Conservation (phyloP, 768 basidiomycete species). For the Boletus rex-veris region DNA sequence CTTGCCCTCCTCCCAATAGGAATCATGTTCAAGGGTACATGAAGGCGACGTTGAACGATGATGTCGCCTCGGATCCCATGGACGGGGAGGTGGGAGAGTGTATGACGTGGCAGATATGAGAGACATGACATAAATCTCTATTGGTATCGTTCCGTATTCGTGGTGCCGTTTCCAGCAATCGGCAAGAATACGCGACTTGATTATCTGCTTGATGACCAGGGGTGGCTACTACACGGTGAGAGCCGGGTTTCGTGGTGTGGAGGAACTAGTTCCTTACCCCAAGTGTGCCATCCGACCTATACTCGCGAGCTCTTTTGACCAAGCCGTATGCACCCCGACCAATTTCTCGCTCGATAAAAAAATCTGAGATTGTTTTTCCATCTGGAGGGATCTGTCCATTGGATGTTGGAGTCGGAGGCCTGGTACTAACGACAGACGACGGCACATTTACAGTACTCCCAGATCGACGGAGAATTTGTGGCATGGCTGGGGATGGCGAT, state of each 20-base stretch:
- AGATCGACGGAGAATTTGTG: slow-evolving; percentile 62
- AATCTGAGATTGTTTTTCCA: slow-evolving; percentile 78
- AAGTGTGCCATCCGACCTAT: slow-evolving; percentile 65
- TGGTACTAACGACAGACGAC: slow-evolving; percentile 55
- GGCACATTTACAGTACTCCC: slow-evolving; percentile 61
- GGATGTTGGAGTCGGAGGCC: slow-evolving; percentile 57
- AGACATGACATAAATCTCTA: slow-evolving; percentile 95
- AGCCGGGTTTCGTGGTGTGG: background rate
- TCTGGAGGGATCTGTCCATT: slow-evolving; percentile 37
- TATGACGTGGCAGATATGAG: slow-evolving; percentile 81
- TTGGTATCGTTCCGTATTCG: slow-evolving; percentile 91
- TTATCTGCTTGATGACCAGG: slow-evolving; percentile 95
- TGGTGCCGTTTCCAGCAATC: slow-evolving; percentile 99
- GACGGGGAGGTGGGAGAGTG: slow-evolving; percentile 69
- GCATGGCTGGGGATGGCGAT: slow-evolving; percentile 55
- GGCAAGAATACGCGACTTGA: slow-evolving; percentile 96
- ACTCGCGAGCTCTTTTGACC: slow-evolving; percentile 86
- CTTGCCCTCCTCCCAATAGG: slow-evolving; percentile 66
- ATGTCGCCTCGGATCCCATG: slow-evolving; percentile 76
- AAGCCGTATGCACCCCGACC: slow-evolving; percentile 95
- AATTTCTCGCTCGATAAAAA: slow-evolving; percentile 81
- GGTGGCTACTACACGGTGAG: slow-evolving; percentile 54
- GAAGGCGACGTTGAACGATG: slow-evolving; percentile 20
- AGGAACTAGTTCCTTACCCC: slow-evolving; percentile 59
- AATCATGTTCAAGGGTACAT: slow-evolving; percentile 10